Evolutionary conservation across 257 asterid genomes (phyloP).

Genomic region (Henckelia pumila): DNA sequence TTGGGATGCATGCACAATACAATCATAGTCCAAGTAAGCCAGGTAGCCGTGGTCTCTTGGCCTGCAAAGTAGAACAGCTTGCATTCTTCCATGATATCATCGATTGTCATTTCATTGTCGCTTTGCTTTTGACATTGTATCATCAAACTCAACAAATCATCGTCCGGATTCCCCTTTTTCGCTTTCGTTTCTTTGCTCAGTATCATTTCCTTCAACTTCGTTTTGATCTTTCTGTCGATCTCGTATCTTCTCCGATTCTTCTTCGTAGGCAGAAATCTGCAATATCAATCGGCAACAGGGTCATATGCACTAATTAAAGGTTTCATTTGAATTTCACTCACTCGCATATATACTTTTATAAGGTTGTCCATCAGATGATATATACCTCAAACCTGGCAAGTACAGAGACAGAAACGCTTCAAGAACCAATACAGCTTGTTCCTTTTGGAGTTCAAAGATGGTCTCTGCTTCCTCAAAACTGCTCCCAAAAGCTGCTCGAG

Average conservation of each 20-base stretch:
- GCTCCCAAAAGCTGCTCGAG: constrained; percentile 24
- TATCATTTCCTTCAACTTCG: constrained; percentile 16
- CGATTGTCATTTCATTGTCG: constrained; percentile 18
- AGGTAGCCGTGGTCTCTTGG: constrained; percentile 33
- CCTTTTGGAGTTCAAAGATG: constrained; percentile 25
- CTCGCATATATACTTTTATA: too few relatives aligned
- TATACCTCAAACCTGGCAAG: constrained; percentile 25
- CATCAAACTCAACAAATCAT: constrained; percentile 28
- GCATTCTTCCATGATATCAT: constrained; percentile 32
- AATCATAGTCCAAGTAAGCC: constrained; percentile 33
- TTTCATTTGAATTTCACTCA: not conserved
- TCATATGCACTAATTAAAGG: too few relatives aligned
- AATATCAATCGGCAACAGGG: not conserved
- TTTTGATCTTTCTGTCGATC: constrained; percentile 25
- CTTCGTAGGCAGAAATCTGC: constrained; percentile 33
- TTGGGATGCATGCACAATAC: constrained; percentile 28
- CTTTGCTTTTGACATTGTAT: constrained; percentile 21
- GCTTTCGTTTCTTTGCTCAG: constrained; percentile 7
- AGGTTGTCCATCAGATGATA: not conserved
- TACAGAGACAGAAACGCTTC: constrained; percentile 23
- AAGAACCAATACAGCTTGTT: constrained; percentile 23
- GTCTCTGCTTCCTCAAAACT: constrained; percentile 20
- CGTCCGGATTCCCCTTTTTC: constrained; percentile 1
- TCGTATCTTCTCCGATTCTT: constrained; percentile 31
- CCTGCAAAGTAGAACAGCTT: constrained; percentile 31